Evolutionary conservation across 371 early-diverging fungal genomes (phyloP).

Genomic region (Mucor racemosus): DNA sequence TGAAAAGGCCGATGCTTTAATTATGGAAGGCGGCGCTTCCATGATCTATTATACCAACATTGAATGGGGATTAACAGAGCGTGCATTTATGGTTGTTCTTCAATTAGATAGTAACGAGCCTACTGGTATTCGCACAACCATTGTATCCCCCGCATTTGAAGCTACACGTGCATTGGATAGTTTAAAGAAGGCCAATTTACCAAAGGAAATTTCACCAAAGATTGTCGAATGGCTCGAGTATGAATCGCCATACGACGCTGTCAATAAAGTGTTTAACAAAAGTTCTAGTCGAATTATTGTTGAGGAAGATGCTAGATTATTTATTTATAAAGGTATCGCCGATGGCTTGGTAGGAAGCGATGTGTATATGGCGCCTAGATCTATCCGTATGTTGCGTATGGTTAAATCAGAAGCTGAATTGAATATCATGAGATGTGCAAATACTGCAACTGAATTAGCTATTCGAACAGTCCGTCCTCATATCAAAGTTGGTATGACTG

Average conservation of each 20-base stretch:
- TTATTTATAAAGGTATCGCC: conserved; percentile 50
- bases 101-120: conserved; percentile 27
- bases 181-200: conserved; percentile 36
- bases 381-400: conserved; percentile 51
- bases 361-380: conserved; percentile 48
- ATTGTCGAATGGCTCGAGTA: conserved; percentile 56
- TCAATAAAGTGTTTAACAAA: conserved; percentile 26
- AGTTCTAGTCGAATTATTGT: conserved; percentile 38
- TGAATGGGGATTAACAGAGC: conserved; percentile 56
- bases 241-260: conserved; percentile 52
- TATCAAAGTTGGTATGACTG: conserved; percentile 50
- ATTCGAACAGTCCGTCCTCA: conserved; percentile 50
- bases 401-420: conserved; percentile 57
- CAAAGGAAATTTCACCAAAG: conserved; percentile 21
- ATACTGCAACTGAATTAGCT: conserved; percentile 55
- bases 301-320: conserved; percentile 55
- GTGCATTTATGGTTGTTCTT: conserved; percentile 57
- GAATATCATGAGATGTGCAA: conserved; percentile 59
- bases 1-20: conserved; percentile 43
- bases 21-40: conserved; percentile 59
- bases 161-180: conserved; percentile 50
- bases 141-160: conserved; percentile 63
- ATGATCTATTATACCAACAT: conserved; percentile 61
- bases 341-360: conserved; percentile 18
- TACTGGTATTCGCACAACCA: conserved; percentile 42